phyloP scores from a whole-genome alignment of 495 filamentous ascomycete genomes.

The Haplographium delicatum region DNA sequence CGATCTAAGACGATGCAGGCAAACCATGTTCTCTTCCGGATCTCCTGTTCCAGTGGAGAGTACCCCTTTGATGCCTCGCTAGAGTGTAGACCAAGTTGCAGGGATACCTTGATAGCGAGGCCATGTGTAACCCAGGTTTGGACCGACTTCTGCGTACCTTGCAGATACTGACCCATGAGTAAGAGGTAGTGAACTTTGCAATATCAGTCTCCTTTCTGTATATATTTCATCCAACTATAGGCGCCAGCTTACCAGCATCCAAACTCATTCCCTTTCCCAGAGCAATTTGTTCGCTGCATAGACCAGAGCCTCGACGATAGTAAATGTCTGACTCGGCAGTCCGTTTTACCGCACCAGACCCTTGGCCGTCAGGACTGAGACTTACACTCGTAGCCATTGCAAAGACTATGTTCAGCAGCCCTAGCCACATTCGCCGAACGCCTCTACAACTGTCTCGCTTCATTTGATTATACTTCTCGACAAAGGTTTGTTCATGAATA shows the following conservation, averaged over 20 bases:
- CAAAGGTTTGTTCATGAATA: constrained; percentile 30
- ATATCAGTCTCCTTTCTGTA: neutral
- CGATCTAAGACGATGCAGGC: constrained; percentile 35
- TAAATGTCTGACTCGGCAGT: constrained; percentile 28
- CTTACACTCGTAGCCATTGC: constrained; percentile 13
- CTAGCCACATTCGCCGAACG: constrained; percentile 29
- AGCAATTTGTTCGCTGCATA: constrained; percentile 27
- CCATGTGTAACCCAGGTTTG: constrained; percentile 35
- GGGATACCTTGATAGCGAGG: constrained; percentile 30
- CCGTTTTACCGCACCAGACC: constrained; percentile 6
- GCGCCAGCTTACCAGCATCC: constrained; percentile 29
- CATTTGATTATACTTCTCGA: constrained; percentile 31
- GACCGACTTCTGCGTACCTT: constrained; percentile 33
- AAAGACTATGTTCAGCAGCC: constrained; percentile 23
- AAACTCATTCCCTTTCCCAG: constrained; percentile 28
- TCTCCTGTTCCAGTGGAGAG: constrained; percentile 29
- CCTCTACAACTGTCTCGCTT: constrained; percentile 24
- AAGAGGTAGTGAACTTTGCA: constrained; percentile 33
- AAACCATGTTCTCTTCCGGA: constrained; percentile 34
- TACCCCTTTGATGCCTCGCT: constrained; percentile 21
- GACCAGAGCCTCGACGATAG: constrained; percentile 28
- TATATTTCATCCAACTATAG: constrained; percentile 6
- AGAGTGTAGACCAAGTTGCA: constrained; percentile 34
- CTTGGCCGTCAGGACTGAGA: no score
- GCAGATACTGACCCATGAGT: constrained; percentile 31